phyloP scores from a whole-genome alignment of 495 filamentous ascomycete genomes.

The Elasticomyces elasticus region DNA sequence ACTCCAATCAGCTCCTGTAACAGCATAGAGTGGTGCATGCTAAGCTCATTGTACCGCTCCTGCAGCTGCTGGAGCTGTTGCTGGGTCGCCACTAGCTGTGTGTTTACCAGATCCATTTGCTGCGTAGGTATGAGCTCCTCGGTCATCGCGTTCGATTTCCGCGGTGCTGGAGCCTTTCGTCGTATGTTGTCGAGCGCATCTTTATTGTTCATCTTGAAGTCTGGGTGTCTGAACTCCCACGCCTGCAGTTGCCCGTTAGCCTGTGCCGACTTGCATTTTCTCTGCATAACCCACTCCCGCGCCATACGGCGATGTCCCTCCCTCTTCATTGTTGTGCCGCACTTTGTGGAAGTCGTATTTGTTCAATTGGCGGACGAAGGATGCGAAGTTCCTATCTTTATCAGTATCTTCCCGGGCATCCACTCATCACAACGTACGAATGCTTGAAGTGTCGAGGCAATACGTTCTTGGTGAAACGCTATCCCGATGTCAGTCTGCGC shows the following conservation, averaged over 20 bases:
- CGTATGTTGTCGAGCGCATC: conserved; percentile 95
- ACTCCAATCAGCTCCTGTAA: conserved; percentile 77
- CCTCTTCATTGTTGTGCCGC: conserved; percentile 90
- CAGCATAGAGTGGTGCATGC: conserved; percentile 75
- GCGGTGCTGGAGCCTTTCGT: conserved; percentile 85
- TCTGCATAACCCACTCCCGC: conserved; percentile 56
- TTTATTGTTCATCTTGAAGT: conserved; percentile 91
- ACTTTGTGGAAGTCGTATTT: conserved; percentile 99
- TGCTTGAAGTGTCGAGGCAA: conserved; percentile 93
- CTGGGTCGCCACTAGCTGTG: conserved; percentile 78
- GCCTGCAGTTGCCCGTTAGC: conserved; percentile 44
- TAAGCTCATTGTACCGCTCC: conserved; percentile 73
- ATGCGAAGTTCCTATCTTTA: conserved; percentile 90
- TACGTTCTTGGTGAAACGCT: conserved; percentile 96
- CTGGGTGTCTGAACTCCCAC: conserved; percentile 97
- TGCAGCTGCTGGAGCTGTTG: conserved; percentile 82
- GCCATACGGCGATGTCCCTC: conserved; percentile 80
- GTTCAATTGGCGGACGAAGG: conserved; percentile 96
- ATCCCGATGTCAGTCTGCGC: conserved; percentile 51
- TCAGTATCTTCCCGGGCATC: not conserved
- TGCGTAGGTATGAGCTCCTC: conserved; percentile 75
- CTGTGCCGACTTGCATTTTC: not conserved
- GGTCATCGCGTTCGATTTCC: conserved; percentile 53
- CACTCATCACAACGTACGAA: not conserved
- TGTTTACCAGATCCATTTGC: conserved; percentile 83